Conservation (phyloP, 352 stramenopile species). For the Pythium pyrilobum region DNA sequence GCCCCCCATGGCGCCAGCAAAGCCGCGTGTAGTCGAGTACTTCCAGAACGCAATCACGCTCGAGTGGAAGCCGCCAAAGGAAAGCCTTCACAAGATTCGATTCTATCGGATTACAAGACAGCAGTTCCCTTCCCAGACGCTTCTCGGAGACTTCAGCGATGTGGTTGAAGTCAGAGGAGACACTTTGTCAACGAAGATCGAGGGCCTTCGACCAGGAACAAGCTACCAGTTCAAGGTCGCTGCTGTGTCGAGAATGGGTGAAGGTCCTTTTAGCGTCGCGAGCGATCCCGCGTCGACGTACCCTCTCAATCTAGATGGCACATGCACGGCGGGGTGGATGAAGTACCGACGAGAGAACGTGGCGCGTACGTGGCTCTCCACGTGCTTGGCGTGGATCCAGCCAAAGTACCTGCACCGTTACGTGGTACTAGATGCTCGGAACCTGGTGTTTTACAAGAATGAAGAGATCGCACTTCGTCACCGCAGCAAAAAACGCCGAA, state of each 20-base stretch:
- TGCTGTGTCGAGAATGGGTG: conserved; percentile 79
- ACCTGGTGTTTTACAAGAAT: conserved; percentile 78
- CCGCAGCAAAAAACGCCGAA: conserved; percentile 64
- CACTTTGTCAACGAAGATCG: conserved; percentile 48
- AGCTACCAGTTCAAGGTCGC: conserved; percentile 86
- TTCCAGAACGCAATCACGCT: conserved; percentile 77
- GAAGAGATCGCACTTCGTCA: conserved; percentile 78
- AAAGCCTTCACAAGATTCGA: conserved; percentile 72
- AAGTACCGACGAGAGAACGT: conserved; percentile 73
- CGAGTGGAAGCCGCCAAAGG: conserved; percentile 54
- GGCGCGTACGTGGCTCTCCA: conserved; percentile 36
- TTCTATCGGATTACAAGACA: conserved; percentile 80
- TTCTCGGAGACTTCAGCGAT: conserved; percentile 78
- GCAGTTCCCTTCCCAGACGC: conserved; percentile 72
- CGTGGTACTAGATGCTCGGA: conserved; percentile 63
- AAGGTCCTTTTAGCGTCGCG: conserved; percentile 72
- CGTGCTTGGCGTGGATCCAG: conserved; percentile 59
- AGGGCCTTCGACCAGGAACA: conserved; percentile 71
- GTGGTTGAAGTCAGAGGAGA: conserved; percentile 69
- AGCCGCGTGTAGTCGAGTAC: conserved; percentile 44
- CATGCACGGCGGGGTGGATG: conserved; percentile 81
- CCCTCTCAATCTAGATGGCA: conserved; percentile 66
- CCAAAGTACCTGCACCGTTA: conserved; percentile 80
- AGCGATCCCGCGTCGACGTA: conserved; percentile 70
- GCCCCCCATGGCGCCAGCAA: conserved; percentile 67